Percentiles rank a stretch among this genome's conserved stretches.
These are phyloP conservation scores for Mangifera indica DNA, from an alignment of 345 rosid genomes.

Conservation along the genomic window DNA sequence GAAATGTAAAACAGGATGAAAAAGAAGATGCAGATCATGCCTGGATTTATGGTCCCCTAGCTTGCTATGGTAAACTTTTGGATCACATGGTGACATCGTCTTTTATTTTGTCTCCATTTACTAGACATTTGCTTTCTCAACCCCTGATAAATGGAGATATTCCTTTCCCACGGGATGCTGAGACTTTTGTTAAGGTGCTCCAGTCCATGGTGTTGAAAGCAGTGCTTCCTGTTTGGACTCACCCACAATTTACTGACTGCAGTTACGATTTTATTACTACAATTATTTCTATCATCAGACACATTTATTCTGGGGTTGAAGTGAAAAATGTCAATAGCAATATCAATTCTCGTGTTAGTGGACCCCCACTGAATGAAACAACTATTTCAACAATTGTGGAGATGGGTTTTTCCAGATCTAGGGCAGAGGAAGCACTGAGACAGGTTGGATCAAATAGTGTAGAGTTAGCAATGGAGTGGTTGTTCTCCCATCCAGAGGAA, in stretches of 20 bases:
- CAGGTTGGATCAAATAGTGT: constrained; percentile 92
- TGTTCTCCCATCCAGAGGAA: constrained; percentile 92
- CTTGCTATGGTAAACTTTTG: constrained; percentile 89
- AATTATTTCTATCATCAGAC: constrained; percentile 75
- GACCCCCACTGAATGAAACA: constrained; percentile 89
- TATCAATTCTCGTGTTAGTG: constrained; percentile 59
- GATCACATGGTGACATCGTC: constrained; percentile 95
- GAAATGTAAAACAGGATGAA: constrained; percentile 55
- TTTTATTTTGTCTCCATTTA: constrained; percentile 74
- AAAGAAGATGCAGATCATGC: constrained; percentile 67
- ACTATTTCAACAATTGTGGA: constrained; percentile 85
- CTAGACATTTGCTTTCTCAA: constrained; percentile 79
- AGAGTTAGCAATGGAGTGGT: constrained; percentile 98
- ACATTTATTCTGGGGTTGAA: constrained; percentile 90
- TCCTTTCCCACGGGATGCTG: constrained; percentile 80
- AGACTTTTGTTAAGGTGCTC: constrained; percentile 84
- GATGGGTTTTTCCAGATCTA: constrained; percentile 92
- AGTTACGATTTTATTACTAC: constrained; percentile 72
- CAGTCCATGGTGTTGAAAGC: constrained; percentile 93
- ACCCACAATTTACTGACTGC: constrained; percentile 81
- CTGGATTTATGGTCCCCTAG: constrained; percentile 93
- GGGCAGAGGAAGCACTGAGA: constrained; percentile 97
- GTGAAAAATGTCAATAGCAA: constrained; percentile 62
- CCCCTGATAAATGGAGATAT: constrained; percentile 62
- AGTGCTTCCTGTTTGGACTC: constrained; percentile 87